These are phyloP conservation scores for Sicyos edulis DNA, from an alignment of 306 rosid species.

Conservation along the genomic window DNA sequence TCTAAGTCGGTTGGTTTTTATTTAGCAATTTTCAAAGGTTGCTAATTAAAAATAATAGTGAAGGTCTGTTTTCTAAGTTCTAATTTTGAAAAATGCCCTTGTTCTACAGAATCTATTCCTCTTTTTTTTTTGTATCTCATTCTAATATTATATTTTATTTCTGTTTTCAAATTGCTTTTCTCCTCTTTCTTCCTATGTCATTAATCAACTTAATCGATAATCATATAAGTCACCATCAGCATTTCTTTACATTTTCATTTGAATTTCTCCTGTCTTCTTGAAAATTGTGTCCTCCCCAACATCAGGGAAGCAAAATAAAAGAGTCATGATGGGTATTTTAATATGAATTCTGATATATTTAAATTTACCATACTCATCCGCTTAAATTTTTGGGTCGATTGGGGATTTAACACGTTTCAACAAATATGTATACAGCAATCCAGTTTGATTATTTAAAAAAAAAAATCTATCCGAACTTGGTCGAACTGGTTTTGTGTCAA, in stretches of 20 bases:
- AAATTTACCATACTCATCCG: too few species aligned
- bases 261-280: background rate
- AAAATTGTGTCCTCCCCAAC: constrained; percentile 3
- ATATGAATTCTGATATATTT: background rate
- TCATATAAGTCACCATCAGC: constrained; percentile 2
- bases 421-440: background rate
- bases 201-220: background rate
- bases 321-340: background rate
- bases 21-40: background rate
- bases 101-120: background rate
- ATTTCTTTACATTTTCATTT: background rate
- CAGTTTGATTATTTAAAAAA: background rate
- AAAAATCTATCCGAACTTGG: background rate
- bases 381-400: too few species aligned
- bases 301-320: background rate
- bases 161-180: background rate
- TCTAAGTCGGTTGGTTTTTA: background rate
- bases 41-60: background rate
- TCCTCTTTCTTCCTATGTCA: background rate
- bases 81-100: background rate
- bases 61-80: background rate
- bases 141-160: background rate
- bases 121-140: background rate
- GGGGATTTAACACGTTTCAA: too few species aligned
- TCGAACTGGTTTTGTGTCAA: background rate